Evolutionary conservation across 1,284 basidiomycete species (phyloP).

Genomic region (Mycosarcoma mackinlayi): DNA sequence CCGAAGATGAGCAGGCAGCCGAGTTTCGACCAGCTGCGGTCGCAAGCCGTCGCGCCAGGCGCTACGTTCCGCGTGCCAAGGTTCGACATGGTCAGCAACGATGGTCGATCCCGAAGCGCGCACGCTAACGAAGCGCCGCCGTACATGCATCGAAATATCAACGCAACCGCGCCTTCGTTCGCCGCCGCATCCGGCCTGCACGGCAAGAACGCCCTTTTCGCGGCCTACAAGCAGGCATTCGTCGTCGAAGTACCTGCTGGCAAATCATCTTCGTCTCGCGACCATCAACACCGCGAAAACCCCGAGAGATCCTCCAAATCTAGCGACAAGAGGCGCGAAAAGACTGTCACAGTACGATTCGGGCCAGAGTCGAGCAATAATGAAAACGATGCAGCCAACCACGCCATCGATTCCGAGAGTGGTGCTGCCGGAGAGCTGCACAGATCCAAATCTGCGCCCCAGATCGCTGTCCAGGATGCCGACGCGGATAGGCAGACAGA

Average conservation of each 20-base stretch:
- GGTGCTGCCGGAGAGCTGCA: conserved; percentile 7
- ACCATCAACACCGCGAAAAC: conserved; percentile 12
- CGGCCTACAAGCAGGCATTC: conserved; percentile 46
- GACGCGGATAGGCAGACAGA: background rate
- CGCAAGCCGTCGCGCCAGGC: background rate
- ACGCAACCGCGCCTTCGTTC: conserved; percentile 19
- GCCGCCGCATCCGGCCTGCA: conserved; percentile 27
- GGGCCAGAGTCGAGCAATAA: conserved; percentile 5
- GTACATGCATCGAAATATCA: conserved; percentile 15
- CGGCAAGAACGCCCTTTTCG: conserved; percentile 30
- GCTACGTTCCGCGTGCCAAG: conserved; percentile 20
- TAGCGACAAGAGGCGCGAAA: conserved; percentile 31
- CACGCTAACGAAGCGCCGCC: conserved; percentile 1
- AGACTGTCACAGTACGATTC: conserved; percentile 41
- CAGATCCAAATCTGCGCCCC: conserved; percentile 29
- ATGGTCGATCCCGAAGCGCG: conserved; percentile 4
- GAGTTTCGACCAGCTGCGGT: conserved; percentile 26
- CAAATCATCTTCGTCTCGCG: conserved; percentile 9
- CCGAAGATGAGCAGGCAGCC: conserved; percentile 20
- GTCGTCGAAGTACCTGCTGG: background rate
- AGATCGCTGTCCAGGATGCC: conserved; percentile 15
- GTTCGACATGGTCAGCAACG: conserved; percentile 22
- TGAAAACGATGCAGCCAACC: background rate
- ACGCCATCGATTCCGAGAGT: background rate
- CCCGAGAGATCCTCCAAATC: conserved; percentile 20